These are phyloP conservation scores for Thamnidium elegans DNA, from an alignment of 192 early-diverging fungal genomes.

Conservation along the genomic window DNA sequence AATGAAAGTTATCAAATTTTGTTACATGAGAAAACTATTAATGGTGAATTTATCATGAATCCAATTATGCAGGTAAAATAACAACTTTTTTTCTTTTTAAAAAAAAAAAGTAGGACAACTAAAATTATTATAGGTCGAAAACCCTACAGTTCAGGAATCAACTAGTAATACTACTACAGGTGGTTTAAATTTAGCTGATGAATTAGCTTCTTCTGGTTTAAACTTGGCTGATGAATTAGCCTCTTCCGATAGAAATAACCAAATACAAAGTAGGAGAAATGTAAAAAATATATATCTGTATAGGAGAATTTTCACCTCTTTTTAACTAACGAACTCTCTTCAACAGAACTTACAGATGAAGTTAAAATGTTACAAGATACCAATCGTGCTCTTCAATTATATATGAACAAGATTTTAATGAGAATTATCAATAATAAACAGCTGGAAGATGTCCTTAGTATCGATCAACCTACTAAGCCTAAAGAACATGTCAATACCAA, in stretches of 20 bases:
- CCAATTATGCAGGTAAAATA: constrained; percentile 54
- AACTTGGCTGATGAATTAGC: not conserved
- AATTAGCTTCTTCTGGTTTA: constrained; percentile 29
- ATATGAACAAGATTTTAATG: constrained; percentile 74
- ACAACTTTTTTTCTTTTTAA: not conserved
- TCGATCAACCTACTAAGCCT: constrained; percentile 34
- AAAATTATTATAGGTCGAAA: constrained; percentile 3
- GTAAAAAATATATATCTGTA: no score
- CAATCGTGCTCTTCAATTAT: constrained; percentile 65
- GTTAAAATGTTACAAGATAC: constrained; percentile 59
- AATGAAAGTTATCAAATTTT: constrained; percentile 81
- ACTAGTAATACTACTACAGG: constrained; percentile 12
- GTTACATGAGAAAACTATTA: constrained; percentile 78
- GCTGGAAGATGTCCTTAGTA: constrained; percentile 44
- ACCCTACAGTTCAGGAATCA: not conserved
- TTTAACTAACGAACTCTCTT: no score
- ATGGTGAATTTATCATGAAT: constrained; percentile 69
- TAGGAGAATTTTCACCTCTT: no score
- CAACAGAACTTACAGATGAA: constrained; percentile 53
- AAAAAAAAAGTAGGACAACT: not conserved
- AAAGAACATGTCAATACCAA: constrained; percentile 5
- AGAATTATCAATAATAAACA: constrained; percentile 66
- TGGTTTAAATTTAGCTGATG: constrained; percentile 36
- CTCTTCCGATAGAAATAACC: no score
- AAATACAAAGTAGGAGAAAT: no score